phyloP scores from a whole-genome alignment of 2,329 filamentous ascomycete genomes.

The Trichoderma citrinoviride region DNA sequence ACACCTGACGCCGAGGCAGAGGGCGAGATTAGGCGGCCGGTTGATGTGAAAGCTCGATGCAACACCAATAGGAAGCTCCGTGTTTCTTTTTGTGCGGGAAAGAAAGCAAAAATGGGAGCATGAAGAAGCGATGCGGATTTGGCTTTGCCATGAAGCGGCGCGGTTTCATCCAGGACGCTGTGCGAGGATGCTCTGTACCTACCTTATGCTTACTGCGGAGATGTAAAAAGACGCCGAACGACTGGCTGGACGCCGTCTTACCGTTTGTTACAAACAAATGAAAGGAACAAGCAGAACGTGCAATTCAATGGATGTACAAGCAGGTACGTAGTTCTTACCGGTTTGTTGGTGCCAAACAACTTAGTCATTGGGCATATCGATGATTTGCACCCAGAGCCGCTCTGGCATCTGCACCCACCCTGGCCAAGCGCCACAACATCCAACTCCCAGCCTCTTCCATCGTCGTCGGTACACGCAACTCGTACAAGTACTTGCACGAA shows the following conservation, averaged over 20 bases:
- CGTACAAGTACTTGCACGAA: too few relatives aligned
- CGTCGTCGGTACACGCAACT: too few relatives aligned
- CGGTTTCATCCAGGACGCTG: neutral
- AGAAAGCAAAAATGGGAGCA: neutral
- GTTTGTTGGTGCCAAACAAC: neutral
- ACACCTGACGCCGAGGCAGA: neutral
- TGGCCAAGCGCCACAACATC: neutral
- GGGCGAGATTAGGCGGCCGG: conserved; percentile 14
- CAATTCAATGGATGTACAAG: too few relatives aligned
- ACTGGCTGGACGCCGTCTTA: neutral
- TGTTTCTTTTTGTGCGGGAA: neutral
- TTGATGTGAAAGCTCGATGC: conserved; percentile 12
- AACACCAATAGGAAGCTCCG: conserved; percentile 4
- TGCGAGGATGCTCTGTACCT: neutral
- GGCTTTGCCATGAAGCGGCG: neutral
- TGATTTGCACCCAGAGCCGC: conserved; percentile 3
- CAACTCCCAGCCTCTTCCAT: neutral
- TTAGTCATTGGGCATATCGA: neutral
- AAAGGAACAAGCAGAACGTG: neutral
- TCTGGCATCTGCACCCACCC: neutral
- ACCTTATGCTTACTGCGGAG: neutral
- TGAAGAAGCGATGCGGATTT: neutral
- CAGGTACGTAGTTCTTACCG: neutral
- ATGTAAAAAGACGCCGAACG: neutral
- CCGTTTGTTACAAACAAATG: neutral